These are phyloP conservation scores for Fusarium irregulare DNA, from an alignment of 2,329 filamentous ascomycete genomes.

Conservation along the genomic window DNA sequence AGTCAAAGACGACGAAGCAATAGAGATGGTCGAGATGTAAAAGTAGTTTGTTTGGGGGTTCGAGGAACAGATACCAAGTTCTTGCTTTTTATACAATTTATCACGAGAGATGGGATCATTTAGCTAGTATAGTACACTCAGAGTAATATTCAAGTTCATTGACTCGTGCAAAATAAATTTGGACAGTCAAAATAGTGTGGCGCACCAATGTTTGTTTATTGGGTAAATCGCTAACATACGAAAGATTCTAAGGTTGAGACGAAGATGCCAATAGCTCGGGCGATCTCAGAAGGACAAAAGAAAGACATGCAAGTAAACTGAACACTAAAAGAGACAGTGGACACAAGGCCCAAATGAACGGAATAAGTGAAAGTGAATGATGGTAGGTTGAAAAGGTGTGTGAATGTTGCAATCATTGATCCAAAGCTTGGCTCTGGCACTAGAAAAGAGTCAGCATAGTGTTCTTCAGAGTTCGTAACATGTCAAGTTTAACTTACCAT, in stretches of 20 bases:
- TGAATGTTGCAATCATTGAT: conserved; percentile 9
- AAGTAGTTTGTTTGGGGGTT: background rate
- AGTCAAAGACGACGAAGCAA: conserved; percentile 35
- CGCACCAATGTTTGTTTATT: background rate
- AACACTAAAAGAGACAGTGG: background rate
- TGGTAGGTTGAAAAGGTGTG: fast-evolving
- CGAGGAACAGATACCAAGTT: background rate
- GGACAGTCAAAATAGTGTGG: background rate
- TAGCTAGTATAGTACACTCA: background rate
- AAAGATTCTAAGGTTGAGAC: too few species aligned
- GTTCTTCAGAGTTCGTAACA: too few species aligned
- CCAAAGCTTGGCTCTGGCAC: conserved; percentile 40
- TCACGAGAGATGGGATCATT: background rate
- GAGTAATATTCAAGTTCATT: too few species aligned
- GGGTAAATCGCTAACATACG: too few species aligned
- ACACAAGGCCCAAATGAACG: background rate
- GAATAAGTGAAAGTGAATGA: background rate
- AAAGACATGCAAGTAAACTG: background rate
- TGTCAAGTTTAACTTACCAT: conserved; percentile 32
- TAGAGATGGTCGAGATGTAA: background rate
- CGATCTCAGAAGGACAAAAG: background rate
- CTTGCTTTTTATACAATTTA: too few species aligned
- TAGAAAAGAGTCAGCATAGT: conserved; percentile 8
- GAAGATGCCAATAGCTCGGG: fast-evolving
- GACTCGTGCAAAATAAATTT: fast-evolving